Evolutionary conservation across 83 land plant genomes (phyloP), one percentile per base, ranked within the genome.

Genomic region (Picea abies): DNA sequence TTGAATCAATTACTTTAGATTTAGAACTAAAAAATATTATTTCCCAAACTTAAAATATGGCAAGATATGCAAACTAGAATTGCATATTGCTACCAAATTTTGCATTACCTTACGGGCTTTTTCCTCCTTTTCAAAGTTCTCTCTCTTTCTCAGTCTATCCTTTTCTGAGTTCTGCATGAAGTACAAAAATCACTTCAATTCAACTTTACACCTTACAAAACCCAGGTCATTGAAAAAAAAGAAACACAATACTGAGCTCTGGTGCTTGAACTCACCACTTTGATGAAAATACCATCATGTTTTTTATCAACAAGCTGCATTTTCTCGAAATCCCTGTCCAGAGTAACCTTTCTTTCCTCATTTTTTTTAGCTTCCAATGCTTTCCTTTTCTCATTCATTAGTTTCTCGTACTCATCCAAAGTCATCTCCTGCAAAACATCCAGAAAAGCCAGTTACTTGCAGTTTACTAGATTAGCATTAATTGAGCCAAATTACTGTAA

Each of bases 341-440:
- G 63, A 81, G 86, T 88, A 22, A 93, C 95, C 81, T 90, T 91
- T 66, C 95, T 86, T 78, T 91, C 95, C 64, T 86, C 94, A 63
- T 89, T 62, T 71, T 93, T 93, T 62, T 82, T 61, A 7, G 93
- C 84, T 68, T 63, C 72, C 60, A 93, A 49, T 26, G 87, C 89
- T 73, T 93, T 91, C 78, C 95, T 71, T 71, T 86, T 93, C 71
- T 91, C 95, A 52, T 91, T 92, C 41, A 90, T 78, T 39, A 91
- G 62, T 65, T 93, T 93, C 78, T 91, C 94, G 78, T 93, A 93
- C 83, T 93, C 95, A 17, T 91, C 95, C 19, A 93, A 64, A 2
- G 47, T 56, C 58, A 47, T 84, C 79, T 85, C 85, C 75, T 91
- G 87, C 25, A 4, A 64, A 35, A 78, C 84, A 83, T 66, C 47